Base-by-base conservation (phyloP, 2,329 filamentous ascomycete genomes). In the Leptographium procerum region DNA sequence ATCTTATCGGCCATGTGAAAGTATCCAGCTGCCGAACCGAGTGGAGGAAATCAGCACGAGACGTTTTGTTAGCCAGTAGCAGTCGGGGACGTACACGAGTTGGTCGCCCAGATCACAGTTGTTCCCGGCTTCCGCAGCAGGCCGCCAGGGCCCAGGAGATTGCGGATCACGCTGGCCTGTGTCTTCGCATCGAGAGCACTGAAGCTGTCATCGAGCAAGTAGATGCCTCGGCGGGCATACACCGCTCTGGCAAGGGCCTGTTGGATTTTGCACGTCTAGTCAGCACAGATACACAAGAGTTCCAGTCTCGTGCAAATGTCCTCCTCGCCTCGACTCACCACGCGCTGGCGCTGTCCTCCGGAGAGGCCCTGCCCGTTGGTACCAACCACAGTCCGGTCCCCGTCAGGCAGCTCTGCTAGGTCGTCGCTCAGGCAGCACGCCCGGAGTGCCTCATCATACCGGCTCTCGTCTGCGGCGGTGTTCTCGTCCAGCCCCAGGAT, bases 1-100 rank as follows among this genome's bases (percentile, higher is more conserved):
- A 79, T 65, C 7, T 74, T 66, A 62, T 78, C 73, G 10, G 71
- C 72, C 7, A 73, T 61, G 22, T 69, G 65, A 14, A 77, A 72
- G 55, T 72, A 67, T 6, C 55, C 50, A 6, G 36, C 53, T 55
- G 16, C n/a, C 53, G 14, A 16, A 40, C 6, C 5, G 31, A 33
- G 31, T 33, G 31, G 31, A 33, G 14, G 7, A 19, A 40, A 40
- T 40, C 3, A 40, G 36, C 36, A 40, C 14, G 36, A 40, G 36
- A 16, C 36, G 13, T 26, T 47, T 40, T 22, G n/a, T n/a, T n/a
- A n/a, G n/a, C n/a, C n/a, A n/a, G n/a, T n/a, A 4, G 52, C 34
- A 40, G 22, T 43, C n/a, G n/a, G n/a, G n/a, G 43, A 51, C 64
- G 52, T 57, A 69, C 66, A 60, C 4, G 65, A 66, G n/a, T 70